Evolutionary conservation across 2,329 filamentous ascomycete genomes (phyloP).

Genomic region (Arthrobotrys megalospora): DNA sequence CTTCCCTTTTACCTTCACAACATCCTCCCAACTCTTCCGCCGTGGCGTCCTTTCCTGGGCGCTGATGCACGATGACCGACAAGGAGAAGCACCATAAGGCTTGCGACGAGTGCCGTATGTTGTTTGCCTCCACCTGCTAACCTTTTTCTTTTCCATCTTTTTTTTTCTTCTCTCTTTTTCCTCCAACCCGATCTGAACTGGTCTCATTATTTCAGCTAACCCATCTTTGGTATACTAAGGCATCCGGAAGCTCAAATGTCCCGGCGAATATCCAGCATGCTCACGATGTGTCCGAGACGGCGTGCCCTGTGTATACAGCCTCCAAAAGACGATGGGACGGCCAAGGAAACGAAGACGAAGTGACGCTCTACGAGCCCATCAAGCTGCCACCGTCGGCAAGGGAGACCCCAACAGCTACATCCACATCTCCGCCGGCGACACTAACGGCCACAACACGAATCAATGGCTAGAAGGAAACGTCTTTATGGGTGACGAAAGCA

Average conservation of each 20-base stretch:
- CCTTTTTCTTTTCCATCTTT: constrained; percentile 3
- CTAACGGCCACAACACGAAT: constrained; percentile 31
- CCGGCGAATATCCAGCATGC: constrained; percentile 75
- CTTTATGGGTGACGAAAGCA: constrained; percentile 47
- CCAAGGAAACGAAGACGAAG: constrained; percentile 73
- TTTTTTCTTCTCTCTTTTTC: constrained; percentile 61
- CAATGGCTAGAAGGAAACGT: constrained; percentile 54
- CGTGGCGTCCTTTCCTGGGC: constrained; percentile 15
- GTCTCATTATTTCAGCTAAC: constrained; percentile 9
- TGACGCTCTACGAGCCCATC: constrained; percentile 51
- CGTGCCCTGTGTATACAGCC: constrained; percentile 75
- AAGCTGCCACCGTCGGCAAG: constrained; percentile 27
- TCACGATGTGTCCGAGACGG: constrained; percentile 74
- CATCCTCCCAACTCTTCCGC: constrained; percentile 1
- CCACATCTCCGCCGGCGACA: constrained; percentile 24
- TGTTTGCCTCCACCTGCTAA: constrained; percentile 4
- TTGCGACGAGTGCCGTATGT: constrained; percentile 79
- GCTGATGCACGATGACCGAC: constrained; percentile 53
- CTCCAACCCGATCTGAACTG: constrained; percentile 53
- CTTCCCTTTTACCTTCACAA: neutral
- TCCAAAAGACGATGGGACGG: constrained; percentile 78
- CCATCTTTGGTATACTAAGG: constrained; percentile 68
- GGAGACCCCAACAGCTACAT: constrained; percentile 33
- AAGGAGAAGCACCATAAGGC: constrained; percentile 73
- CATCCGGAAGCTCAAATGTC: constrained; percentile 76